Evolutionary conservation across 108 stramenopile genomes (phyloP), one percentile per base, ranked within the genome.

Genomic region (Nitzschia inconspicua): DNA sequence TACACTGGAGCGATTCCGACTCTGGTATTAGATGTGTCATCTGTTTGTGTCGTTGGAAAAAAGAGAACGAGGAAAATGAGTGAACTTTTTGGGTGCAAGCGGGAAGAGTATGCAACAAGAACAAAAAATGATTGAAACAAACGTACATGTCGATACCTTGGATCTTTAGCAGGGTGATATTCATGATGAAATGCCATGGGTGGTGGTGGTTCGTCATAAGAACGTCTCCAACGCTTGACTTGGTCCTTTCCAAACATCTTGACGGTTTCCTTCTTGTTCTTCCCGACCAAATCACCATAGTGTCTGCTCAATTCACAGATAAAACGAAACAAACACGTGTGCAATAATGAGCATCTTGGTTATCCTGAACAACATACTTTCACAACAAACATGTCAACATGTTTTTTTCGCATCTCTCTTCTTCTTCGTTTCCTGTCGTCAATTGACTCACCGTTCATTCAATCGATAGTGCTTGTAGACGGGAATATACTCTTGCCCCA

Each of bases 371-470:
- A n/a, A n/a, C n/a, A n/a, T n/a, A n/a, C n/a, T n/a, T n/a, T n/a
- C n/a, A n/a, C n/a, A n/a, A n/a, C n/a, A n/a, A n/a, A n/a, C n/a
- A n/a, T n/a, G n/a, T n/a, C n/a, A n/a, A n/a, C n/a, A n/a, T n/a
- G n/a, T n/a, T n/a, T n/a, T n/a, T n/a, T n/a, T n/a, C n/a, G n/a
- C n/a, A n/a, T n/a, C n/a, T n/a, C n/a, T n/a, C n/a, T n/a, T n/a
- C n/a, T n/a, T n/a, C n/a, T n/a, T n/a, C n/a, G n/a, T n/a, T n/a
- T n/a, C n/a, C n/a, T n/a, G n/a, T n/a, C n/a, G n/a, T n/a, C n/a
- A n/a, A n/a, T n/a, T n/a, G n/a, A n/a, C n/a, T n/a, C n/a, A n/a
- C 7, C 95, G 72, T 70, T 98, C 98, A 70, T 98, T 98, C 44
- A 98, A 72, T 10, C 95, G 74, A 92, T 92, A 98, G 30, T 74